These are phyloP conservation scores for Gentiana macrophylla DNA, from an alignment of 257 asterid genomes.

Conservation along the genomic window DNA sequence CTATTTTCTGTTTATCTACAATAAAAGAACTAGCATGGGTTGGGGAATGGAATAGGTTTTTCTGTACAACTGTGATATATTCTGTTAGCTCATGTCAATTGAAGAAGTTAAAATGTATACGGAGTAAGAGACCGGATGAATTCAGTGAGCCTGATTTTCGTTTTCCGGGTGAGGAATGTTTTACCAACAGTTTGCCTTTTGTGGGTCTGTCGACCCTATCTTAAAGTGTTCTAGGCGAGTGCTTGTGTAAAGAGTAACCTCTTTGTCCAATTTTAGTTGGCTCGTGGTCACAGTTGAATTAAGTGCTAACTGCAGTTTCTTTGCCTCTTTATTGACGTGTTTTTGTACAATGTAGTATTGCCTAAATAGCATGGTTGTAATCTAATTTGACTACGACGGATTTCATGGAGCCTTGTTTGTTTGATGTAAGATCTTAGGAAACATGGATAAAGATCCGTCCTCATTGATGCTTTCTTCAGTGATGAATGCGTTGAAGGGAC, in stretches of 20 bases:
- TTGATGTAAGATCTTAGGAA: constrained; percentile 70
- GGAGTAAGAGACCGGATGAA: no score
- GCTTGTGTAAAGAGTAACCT: not conserved
- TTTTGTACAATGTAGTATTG: not conserved
- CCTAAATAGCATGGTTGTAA: not conserved
- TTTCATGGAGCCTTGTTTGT: constrained; percentile 16
- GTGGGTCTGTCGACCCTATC: no score
- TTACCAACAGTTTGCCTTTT: no score
- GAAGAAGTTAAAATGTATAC: no score
- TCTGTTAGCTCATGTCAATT: no score
- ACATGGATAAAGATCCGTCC: constrained; percentile 71
- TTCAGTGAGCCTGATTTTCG: no score
- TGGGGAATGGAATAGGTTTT: no score
- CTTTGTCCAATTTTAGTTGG: not conserved
- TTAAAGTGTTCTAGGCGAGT: not conserved
- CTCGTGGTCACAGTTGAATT: not conserved
- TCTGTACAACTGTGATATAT: no score
- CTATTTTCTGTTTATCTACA: no score
- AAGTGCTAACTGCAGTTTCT: not conserved
- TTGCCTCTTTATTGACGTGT: not conserved
- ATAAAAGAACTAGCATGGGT: no score
- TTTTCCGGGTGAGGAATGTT: no score
- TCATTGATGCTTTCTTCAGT: constrained; percentile 77
- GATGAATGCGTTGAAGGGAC: constrained; percentile 56
- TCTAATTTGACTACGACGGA: not conserved